Percentiles rank a stretch among this genome's conserved stretches.
phyloP scores from a whole-genome alignment of 2,329 filamentous ascomycete genomes.

The Colletotrichum australisinense region DNA sequence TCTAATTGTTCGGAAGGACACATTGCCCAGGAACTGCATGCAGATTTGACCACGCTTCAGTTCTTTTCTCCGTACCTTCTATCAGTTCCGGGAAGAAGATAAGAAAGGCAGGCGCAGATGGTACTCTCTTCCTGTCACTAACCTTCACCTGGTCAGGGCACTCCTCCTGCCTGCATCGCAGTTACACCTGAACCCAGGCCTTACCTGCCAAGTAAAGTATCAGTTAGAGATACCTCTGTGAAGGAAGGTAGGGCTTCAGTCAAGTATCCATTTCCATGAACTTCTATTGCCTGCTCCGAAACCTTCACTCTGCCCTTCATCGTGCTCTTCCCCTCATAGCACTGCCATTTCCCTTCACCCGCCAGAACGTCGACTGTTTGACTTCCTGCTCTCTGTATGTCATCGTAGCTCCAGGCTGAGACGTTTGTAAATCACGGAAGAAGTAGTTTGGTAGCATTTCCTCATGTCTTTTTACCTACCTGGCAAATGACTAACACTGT shows the following conservation, averaged over 20 bases:
- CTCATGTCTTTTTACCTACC: neutral
- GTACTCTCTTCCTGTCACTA: neutral
- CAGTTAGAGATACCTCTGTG: no score
- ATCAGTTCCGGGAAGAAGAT: neutral
- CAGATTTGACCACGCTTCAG: neutral
- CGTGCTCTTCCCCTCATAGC: neutral
- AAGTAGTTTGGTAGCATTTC: neutral
- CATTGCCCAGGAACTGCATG: neutral
- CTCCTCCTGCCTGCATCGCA: neutral
- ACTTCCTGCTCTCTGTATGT: neutral
- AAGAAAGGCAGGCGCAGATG: neutral
- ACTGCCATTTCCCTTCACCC: no score
- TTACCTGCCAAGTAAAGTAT: neutral
- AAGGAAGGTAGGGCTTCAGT: neutral
- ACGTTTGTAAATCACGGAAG: neutral
- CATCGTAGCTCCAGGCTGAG: neutral
- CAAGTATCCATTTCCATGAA: neutral
- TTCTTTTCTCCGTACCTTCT: neutral
- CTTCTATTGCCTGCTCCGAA: neutral
- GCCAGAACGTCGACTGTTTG: no score
- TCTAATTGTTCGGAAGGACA: no score
- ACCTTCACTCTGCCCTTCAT: neutral
- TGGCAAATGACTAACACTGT: neutral
- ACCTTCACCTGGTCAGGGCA: neutral
- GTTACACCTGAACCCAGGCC: neutral